phyloP scores from a whole-genome alignment of 2,329 filamentous ascomycete species.

The Zelopaecilomyces penicillatus region DNA sequence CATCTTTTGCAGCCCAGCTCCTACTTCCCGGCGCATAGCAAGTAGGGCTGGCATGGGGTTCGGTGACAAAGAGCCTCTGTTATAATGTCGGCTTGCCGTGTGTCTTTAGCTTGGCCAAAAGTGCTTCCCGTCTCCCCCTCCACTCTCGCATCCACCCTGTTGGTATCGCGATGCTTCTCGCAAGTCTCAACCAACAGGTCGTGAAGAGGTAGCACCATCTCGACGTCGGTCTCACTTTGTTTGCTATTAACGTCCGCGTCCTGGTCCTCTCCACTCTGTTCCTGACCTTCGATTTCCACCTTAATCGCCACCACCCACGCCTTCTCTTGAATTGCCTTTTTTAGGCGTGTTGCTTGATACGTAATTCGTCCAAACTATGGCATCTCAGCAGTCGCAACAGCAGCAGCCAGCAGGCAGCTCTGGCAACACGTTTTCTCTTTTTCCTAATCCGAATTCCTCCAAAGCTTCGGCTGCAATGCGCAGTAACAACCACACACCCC shows the following conservation, averaged over 20 bases:
- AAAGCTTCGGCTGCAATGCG: conserved; percentile 22
- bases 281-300: too few relatives aligned
- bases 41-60: too few relatives aligned
- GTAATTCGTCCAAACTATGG: conserved; percentile 23
- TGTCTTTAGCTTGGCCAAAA: too few relatives aligned
- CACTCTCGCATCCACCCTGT: conserved; percentile 6
- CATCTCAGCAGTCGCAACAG: conserved; percentile 14
- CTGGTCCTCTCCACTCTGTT: background rate
- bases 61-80: too few relatives aligned
- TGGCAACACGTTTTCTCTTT: conserved; percentile 43
- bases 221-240: conserved; percentile 3
- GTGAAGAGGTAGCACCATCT: conserved; percentile 20
- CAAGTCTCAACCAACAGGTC: conserved; percentile 8
- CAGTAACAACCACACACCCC: conserved; percentile 29
- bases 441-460: conserved; percentile 41
- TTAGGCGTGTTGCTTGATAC: conserved; percentile 1
- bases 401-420: conserved; percentile 28
- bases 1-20: too few relatives aligned
- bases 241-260: conserved; percentile 8
- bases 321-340: background rate
- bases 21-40: too few relatives aligned
- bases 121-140: background rate
- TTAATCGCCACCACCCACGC: too few relatives aligned
- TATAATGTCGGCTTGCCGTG: too few relatives aligned
- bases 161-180: conserved; percentile 6